phyloP scores from a whole-genome alignment of 2,329 filamentous ascomycete species.

The Sporothrix inflata region DNA sequence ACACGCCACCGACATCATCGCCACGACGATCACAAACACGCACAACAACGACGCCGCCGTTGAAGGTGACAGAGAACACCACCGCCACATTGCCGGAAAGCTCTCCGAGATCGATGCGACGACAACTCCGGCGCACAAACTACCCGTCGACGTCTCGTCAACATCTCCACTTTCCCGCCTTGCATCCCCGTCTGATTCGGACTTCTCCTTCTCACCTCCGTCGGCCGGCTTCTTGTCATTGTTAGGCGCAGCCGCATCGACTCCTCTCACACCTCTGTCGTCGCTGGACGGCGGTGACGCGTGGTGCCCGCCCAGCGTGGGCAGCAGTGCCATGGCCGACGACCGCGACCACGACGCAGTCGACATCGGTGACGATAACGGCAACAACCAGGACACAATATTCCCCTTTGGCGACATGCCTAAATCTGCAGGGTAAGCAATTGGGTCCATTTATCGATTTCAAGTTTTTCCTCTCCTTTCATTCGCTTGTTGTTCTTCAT shows the following conservation, averaged over 20 bases:
- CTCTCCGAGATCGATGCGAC: neutral
- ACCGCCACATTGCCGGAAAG: neutral
- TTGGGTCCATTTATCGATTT: neutral
- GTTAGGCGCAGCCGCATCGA: constrained; percentile 3
- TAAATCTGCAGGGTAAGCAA: constrained; percentile 22
- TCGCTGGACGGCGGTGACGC: constrained; percentile 29
- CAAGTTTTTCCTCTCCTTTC: neutral
- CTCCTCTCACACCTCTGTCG: constrained; percentile 29
- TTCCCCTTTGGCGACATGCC: constrained; percentile 1
- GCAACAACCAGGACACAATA: neutral
- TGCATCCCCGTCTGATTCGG: constrained; percentile 23
- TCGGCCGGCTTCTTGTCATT: constrained; percentile 26
- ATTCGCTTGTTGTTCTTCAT: neutral
- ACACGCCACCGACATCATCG: constrained; percentile 1
- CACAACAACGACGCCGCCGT: neutral
- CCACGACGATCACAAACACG: neutral
- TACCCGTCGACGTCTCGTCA: neutral
- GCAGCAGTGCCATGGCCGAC: neutral
- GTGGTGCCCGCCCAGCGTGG: constrained; percentile 2
- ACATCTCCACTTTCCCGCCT: constrained; percentile 27
- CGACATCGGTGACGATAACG: neutral
- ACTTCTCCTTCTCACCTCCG: constrained; percentile 28
- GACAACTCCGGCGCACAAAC: constrained; percentile 8
- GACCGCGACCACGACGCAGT: neutral
- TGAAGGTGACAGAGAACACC: neutral